Evolutionary conservation across 805 yeast genomes (phyloP).

Genomic region (Ogataea nitratoaversa): DNA sequence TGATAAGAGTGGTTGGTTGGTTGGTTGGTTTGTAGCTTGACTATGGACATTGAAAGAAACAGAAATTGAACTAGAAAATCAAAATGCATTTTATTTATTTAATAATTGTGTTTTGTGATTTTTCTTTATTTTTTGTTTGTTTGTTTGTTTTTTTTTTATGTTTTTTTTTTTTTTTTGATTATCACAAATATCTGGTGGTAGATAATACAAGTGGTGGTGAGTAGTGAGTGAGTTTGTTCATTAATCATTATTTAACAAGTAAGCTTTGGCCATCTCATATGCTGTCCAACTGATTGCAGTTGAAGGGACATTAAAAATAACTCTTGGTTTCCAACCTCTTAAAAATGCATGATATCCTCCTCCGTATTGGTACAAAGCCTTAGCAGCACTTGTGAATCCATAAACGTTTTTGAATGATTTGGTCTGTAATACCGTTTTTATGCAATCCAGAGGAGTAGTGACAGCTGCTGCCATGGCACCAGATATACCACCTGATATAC

Average conservation of each 20-base stretch:
- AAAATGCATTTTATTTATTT: no score
- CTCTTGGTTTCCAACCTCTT: slow-evolving; percentile 86
- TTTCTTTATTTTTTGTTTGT: no score
- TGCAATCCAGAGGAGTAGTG: slow-evolving; percentile 91
- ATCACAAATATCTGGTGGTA: no score
- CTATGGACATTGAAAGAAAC: no score
- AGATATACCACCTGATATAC: slow-evolving; percentile 88
- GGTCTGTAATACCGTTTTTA: slow-evolving; percentile 88
- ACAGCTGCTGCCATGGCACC: slow-evolving; percentile 95
- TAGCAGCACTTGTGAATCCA: slow-evolving; percentile 69
- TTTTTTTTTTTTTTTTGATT: background rate
- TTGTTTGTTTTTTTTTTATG: no score
- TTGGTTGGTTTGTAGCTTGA: no score
- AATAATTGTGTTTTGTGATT: no score
- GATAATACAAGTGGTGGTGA: no score
- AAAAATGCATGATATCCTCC: slow-evolving; percentile 71
- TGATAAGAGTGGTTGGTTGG: no score
- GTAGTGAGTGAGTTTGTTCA: no score
- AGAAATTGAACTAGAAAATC: no score
- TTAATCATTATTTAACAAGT: slow-evolving; percentile 30
- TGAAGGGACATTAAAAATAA: slow-evolving; percentile 88
- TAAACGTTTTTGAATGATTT: slow-evolving; percentile 57
- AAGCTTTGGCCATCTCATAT: slow-evolving; percentile 91
- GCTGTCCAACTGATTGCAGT: slow-evolving; percentile 98
- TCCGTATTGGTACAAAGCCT: slow-evolving; percentile 54